These are phyloP conservation scores for Sporothrix sp. DNA, from an alignment of 2,329 filamentous ascomycete genomes.

Conservation along the genomic window DNA sequence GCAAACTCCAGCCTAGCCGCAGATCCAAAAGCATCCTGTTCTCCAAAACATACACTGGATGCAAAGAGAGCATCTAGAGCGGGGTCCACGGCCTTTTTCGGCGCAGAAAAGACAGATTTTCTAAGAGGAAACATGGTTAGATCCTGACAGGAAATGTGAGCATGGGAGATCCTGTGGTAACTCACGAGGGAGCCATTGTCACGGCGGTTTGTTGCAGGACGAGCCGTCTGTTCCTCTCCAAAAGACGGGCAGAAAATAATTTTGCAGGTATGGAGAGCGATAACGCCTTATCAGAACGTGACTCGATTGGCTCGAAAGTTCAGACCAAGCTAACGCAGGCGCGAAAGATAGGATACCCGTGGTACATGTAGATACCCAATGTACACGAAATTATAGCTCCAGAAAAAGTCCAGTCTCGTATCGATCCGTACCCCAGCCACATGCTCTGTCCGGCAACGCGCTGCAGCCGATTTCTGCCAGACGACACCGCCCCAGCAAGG, in stretches of 20 bases:
- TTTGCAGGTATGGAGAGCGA: conserved; percentile 1
- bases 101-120: conserved; percentile 28
- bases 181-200: conserved; percentile 11
- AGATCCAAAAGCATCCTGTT: not conserved
- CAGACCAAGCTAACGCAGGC: not conserved
- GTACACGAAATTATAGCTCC: not conserved
- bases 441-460: not conserved
- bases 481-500: conserved; percentile 5
- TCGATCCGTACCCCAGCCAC: not conserved
- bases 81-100: conserved; percentile 55
- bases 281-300: conserved; percentile 10
- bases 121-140: too few relatives aligned
- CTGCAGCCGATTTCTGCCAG: conserved; percentile 2
- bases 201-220: not conserved
- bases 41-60: conserved; percentile 45
- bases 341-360: not conserved
- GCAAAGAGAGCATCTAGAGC: conserved; percentile 61
- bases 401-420: not conserved
- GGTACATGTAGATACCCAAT: not conserved
- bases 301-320: not conserved
- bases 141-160: too few relatives aligned
- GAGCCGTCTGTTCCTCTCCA: not conserved
- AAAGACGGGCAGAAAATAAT: conserved; percentile 7
- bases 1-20: not conserved
- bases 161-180: not conserved